phyloP scores from a whole-genome alignment of 2,329 filamentous ascomycete species.

The Diplocarpon rosae region DNA sequence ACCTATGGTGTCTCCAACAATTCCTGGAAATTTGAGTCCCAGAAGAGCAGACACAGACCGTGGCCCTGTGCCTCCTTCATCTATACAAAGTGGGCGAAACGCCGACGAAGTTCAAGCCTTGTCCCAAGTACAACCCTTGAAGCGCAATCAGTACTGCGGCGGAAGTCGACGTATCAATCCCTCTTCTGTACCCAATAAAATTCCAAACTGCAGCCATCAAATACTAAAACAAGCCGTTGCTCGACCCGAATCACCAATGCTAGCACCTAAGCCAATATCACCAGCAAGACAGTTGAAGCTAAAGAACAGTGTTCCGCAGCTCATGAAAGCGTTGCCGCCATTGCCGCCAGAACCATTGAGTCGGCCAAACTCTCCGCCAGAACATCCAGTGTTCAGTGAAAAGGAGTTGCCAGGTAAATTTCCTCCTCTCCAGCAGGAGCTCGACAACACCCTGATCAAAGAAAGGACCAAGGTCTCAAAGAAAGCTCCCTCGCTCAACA shows the following conservation, averaged over 20 bases:
- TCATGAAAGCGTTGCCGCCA: constrained; percentile 27
- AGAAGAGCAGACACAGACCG: constrained; percentile 1
- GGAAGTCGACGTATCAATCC: constrained; percentile 4
- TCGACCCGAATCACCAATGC: constrained; percentile 23
- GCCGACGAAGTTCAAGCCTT: background rate
- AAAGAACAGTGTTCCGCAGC: constrained; percentile 27
- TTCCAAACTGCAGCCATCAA: constrained; percentile 16
- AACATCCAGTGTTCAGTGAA: background rate
- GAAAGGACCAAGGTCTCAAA: background rate
- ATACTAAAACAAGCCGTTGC: constrained; percentile 15
- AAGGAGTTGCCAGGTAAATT: constrained; percentile 8
- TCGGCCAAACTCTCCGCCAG: constrained; percentile 3
- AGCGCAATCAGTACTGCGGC: constrained; percentile 5
- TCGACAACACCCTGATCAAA: background rate
- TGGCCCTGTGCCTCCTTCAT: constrained; percentile 2
- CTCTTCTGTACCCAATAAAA: background rate
- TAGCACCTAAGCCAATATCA: constrained; percentile 28
- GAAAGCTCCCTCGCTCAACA: background rate
- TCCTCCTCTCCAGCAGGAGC: constrained; percentile 4
- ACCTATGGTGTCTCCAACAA: constrained; percentile 14
- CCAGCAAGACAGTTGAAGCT: constrained; percentile 26
- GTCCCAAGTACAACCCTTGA: constrained; percentile 2
- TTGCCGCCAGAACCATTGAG: constrained; percentile 17
- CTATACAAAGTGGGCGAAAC: constrained; percentile 7
- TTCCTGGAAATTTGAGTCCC: constrained; percentile 9